phyloP scores from a whole-genome alignment of 2,329 filamentous ascomycete genomes.

The Incumbomyces lentus region DNA sequence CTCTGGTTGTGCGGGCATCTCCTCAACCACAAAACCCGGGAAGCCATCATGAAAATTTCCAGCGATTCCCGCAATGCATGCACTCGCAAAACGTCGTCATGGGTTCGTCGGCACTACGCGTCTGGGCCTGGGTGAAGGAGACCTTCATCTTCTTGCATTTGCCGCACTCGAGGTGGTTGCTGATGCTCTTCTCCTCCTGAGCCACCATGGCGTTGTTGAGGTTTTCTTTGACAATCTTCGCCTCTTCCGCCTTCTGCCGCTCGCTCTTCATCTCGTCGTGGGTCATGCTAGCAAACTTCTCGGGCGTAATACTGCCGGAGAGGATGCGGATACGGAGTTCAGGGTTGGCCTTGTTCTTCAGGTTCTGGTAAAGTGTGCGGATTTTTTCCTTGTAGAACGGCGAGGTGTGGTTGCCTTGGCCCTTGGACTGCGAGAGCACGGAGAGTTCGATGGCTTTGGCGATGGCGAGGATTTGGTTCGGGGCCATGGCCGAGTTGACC shows the following conservation, averaged over 20 bases:
- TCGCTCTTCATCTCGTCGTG: conserved; percentile 85
- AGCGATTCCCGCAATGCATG: conserved; percentile 38
- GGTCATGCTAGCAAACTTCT: conserved; percentile 73
- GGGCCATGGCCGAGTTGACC: conserved; percentile 48
- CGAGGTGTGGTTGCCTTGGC: conserved; percentile 54
- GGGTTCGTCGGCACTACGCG: conserved; percentile 87
- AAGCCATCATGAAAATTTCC: conserved; percentile 23
- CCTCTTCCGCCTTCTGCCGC: conserved; percentile 66
- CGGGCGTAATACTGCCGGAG: conserved; percentile 58
- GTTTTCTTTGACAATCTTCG: conserved; percentile 75
- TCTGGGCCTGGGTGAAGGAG: conserved; percentile 89
- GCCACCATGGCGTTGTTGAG: conserved; percentile 96
- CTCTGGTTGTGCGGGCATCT: too few species aligned
- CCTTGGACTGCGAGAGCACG: conserved; percentile 45
- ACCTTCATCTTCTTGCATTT: conserved; percentile 92
- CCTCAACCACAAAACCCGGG: background rate
- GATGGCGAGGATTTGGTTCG: conserved; percentile 56
- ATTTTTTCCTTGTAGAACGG: conserved; percentile 77
- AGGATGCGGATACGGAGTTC: conserved; percentile 68
- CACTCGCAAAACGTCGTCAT: conserved; percentile 42
- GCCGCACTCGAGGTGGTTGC: conserved; percentile 74
- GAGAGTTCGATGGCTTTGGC: conserved; percentile 67
- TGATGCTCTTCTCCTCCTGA: conserved; percentile 82
- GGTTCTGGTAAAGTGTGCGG: conserved; percentile 83
- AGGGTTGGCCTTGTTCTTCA: conserved; percentile 84